Base-by-base conservation (phyloP, 345 rosid genomes). In the Euphorbia peplus region DNA sequence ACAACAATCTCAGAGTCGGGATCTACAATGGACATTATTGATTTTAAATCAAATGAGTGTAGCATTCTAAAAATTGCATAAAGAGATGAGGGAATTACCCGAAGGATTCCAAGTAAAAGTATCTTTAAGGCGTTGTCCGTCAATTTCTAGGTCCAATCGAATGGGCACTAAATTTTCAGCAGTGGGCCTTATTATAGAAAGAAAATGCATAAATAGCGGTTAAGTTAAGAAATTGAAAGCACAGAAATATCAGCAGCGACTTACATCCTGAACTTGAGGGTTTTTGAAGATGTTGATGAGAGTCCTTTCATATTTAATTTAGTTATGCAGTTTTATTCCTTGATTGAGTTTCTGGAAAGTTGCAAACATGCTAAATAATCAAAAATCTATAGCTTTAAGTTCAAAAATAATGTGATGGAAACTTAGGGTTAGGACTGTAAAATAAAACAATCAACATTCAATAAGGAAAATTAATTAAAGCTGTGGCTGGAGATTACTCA, bases 101-200 rank as follows among this genome's bases (percentile, higher is more conserved):
- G 84, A 80, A 81, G 97, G 96, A 74, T 90, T 93, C 99, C 99
- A 95, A 66, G 97, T 91, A 80, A 95, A 91, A 72, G 96, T 87
- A 57, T 91, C 99, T 75, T 88, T 89, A 71, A 80, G 88, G 46
- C 90, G 89, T 61, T 90, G 97, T 69, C 95, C 96, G 41, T 91
- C 99, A 77, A 84, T 82, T 83, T 95, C 97, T 12, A 95, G 88
- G 77, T 90, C 95, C 70, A 95, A 69, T 21, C 96, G 87, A 62
- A 95, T 91, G 0, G 99, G 97, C 19, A 95, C 95, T 75, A 95
- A 78, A 74, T 91, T 95, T 48, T 89, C 93, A 42, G 88, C 75
- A 47, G 96, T 91, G 8, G 96, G 99, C 85, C 99, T 91, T n/a
- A 18, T 21, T 16, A 4, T 0, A 25, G 1, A n/a, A 13, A 54